These are phyloP conservation scores for Fusarium tjaetaba DNA, from an alignment of 2,329 filamentous ascomycete species.

Conservation along the genomic window DNA sequence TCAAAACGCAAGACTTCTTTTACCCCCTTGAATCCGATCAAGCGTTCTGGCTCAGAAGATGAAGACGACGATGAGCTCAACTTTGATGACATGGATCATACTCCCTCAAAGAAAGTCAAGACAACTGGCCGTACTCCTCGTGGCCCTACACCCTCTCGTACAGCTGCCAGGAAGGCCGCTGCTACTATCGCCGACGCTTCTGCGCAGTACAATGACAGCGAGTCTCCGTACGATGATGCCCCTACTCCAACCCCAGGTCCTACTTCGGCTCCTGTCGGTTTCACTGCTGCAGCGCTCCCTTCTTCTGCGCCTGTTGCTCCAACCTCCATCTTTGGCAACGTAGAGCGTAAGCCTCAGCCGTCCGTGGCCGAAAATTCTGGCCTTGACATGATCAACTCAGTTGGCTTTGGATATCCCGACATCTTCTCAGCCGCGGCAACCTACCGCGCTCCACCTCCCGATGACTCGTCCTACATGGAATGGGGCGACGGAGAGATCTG, in stretches of 20 bases:
- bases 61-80: constrained; percentile 44
- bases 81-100: constrained; percentile 49
- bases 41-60: constrained; percentile 42
- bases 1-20: constrained; percentile 41
- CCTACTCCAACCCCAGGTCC: constrained; percentile 13
- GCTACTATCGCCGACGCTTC: constrained; percentile 48
- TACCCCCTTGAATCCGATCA: constrained; percentile 35
- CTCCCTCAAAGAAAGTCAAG: constrained; percentile 51
- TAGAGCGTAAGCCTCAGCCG: constrained; percentile 27
- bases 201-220: constrained; percentile 44
- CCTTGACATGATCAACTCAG: constrained; percentile 5
- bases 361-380: neutral
- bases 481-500: constrained; percentile 52
- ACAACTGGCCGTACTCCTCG: constrained; percentile 33
- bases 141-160: constrained; percentile 44
- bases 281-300: neutral
- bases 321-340: constrained; percentile 37
- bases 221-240: constrained; percentile 40
- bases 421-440: neutral
- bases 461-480: constrained; percentile 26
- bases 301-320: constrained; percentile 3
- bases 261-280: neutral
- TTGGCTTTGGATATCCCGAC: neutral
- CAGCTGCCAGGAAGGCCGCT: constrained; percentile 47
- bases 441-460: neutral